These are phyloP conservation scores for Berberis thunbergii DNA, from an alignment of 164 flowering plant genomes.

Conservation along the genomic window DNA sequence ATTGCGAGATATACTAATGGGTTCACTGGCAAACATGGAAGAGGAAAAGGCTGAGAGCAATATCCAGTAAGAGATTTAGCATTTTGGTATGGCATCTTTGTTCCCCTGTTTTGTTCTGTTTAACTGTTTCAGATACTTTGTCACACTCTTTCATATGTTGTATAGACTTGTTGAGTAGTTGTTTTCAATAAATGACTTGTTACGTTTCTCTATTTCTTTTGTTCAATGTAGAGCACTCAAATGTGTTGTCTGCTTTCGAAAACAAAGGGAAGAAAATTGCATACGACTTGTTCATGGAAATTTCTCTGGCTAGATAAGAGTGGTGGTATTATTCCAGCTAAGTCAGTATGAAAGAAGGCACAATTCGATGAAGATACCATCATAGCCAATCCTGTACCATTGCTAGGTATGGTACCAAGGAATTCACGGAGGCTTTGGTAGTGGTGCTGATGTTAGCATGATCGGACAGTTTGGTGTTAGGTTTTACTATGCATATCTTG, in stretches of 20 bases:
- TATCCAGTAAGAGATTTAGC: constrained; percentile 32
- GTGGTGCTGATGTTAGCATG: too few species aligned
- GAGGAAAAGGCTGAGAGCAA: constrained; percentile 49
- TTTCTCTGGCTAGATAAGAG: constrained; percentile 42
- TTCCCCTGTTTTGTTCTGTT: background rate
- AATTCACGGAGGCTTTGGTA: too few species aligned
- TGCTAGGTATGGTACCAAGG: too few species aligned
- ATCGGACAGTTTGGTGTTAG: too few species aligned
- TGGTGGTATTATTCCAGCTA: constrained; percentile 12
- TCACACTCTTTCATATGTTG: background rate
- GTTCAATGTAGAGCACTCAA: constrained; percentile 35
- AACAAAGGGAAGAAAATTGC: constrained; percentile 39
- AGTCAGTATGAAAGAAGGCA: constrained; percentile 49
- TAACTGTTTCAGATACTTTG: background rate
- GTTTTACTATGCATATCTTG: too few species aligned
- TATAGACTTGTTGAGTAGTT: background rate
- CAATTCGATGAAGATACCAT: constrained; percentile 61
- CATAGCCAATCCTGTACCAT: constrained; percentile 54
- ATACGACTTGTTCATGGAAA: constrained; percentile 67
- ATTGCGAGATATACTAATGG: constrained; percentile 57
- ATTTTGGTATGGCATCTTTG: background rate
- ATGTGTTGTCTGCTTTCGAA: constrained; percentile 52
- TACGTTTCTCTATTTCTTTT: too few species aligned
- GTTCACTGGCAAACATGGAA: constrained; percentile 50
- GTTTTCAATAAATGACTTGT: background rate